These are phyloP conservation scores for Domatiomyces catenatus DNA, from an alignment of 2,329 filamentous ascomycete genomes.

Conservation along the genomic window DNA sequence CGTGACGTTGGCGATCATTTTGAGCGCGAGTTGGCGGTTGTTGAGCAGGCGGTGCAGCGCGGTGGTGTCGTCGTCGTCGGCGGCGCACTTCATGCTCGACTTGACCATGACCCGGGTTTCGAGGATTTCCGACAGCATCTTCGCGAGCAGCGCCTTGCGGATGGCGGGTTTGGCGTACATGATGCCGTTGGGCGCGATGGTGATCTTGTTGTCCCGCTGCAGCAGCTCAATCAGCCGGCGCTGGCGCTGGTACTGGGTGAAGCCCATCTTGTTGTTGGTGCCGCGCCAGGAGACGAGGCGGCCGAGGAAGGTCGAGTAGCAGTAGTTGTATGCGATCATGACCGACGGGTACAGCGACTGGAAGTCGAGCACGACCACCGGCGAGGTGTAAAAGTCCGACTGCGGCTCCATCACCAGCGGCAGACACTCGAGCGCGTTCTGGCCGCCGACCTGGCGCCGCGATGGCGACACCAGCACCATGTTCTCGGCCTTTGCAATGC, in stretches of 20 bases:
- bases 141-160: slow-evolving; percentile 78
- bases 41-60: slow-evolving; percentile 74
- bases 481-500: slow-evolving; percentile 93
- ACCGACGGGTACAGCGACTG: slow-evolving; percentile 92
- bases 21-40: slow-evolving; percentile 83
- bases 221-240: slow-evolving; percentile 60
- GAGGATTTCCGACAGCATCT: slow-evolving; percentile 91
- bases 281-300: slow-evolving; percentile 78
- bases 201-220: slow-evolving; percentile 55
- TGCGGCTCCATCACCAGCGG: slow-evolving; percentile 96
- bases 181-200: slow-evolving; percentile 89
- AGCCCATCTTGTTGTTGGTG: slow-evolving; percentile 74
- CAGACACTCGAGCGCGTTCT: slow-evolving; percentile 87
- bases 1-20: slow-evolving; percentile 95
- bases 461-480: slow-evolving; percentile 81
- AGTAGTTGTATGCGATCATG: slow-evolving; percentile 99
- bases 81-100: slow-evolving; percentile 85
- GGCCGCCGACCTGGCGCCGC: slow-evolving; percentile 76
- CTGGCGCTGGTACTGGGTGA: slow-evolving; percentile 69
- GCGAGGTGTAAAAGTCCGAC: slow-evolving; percentile 83
- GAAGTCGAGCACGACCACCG: slow-evolving; percentile 82
- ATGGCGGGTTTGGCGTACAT: slow-evolving; percentile 81
- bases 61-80: slow-evolving; percentile 60
- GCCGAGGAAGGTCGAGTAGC: slow-evolving; percentile 91
- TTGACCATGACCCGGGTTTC: slow-evolving; percentile 98